Conservation (phyloP, 169 alveolate genomes). For the Eimeria sp. region DNA sequence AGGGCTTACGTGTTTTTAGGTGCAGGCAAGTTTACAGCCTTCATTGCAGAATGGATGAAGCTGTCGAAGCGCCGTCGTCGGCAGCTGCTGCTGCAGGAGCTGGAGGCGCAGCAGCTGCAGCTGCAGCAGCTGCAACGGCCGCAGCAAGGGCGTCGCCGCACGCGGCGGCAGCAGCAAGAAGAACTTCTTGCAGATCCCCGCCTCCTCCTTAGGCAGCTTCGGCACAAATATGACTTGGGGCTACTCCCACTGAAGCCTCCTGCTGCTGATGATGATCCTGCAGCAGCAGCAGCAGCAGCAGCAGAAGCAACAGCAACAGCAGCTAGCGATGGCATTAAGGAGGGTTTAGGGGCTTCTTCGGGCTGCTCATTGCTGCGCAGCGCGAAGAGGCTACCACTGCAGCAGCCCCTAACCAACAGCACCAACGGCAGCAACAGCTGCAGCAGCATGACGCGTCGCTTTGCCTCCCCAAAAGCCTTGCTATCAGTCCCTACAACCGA, state of each 20-base stretch:
- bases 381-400: no score
- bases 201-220: neutral
- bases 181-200: conserved; percentile 23
- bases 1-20: neutral
- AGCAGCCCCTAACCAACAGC: no score
- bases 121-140: conserved; percentile 42
- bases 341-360: no score
- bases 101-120: neutral
- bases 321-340: neutral
- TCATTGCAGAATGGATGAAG: neutral
- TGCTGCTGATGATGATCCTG: neutral
- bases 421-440: no score
- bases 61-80: conserved; percentile 54
- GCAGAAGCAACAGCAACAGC: neutral
- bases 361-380: no score
- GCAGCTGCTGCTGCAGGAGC: conserved; percentile 39
- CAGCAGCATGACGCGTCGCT: no score
- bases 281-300: neutral
- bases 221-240: conserved; percentile 12
- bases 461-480: no score
- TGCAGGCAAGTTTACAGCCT: neutral
- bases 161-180: neutral
- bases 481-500: no score
- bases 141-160: neutral
- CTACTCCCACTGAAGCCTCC: neutral